Base-by-base conservation (phyloP, 2,329 filamentous ascomycete genomes). In the Aspergillus tanneri region DNA sequence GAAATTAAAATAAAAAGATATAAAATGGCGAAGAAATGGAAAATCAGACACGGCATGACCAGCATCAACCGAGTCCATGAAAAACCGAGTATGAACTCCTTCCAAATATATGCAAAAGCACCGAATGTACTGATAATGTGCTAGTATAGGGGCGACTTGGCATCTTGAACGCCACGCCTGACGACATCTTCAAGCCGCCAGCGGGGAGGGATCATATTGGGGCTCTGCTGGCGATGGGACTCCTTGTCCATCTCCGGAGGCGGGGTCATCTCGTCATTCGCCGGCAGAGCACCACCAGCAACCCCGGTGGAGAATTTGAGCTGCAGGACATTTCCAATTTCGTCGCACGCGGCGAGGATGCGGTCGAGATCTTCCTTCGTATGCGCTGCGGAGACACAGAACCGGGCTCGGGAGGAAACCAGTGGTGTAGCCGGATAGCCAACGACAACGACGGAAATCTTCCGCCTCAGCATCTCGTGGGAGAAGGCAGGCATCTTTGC, bases 401-500 rank as follows among this genome's bases (percentile, higher is more conserved):
- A 96, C 39, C 93, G 87, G 42, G 90, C 93, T 55, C 93, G 87
- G 16, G 92, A 96, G 53, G 88, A 95, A 60, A 97, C 95, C 37
- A 99, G 81, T 1, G 93, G 93, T 2, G 93, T 99, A 7, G 92
- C 93, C 5, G 93, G 93, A 68, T 99, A 99, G 43, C 92, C 93
- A 53, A 99, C 93, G 37, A 99, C 89, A 30, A 99, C 93, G 43
- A 97, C 89, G 0, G 92, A 93, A 60, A 99, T 97, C 72, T 96
- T 97, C 65, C 93, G 89, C 74, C 88, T 89, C 52, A 97, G 82
- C 93, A 99, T 97, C 71, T 97, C 93, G 68, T 96, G 93, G 41
- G 90, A 96, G 72, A 99, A 99, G 50, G 93, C 92, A 4, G 92
- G 88, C 79, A 99, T 96, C 76, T 99, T 99, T 62, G 89, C 93